Percentiles rank a stretch among this genome's conserved stretches.
Conservation (phyloP, 1,284 basidiomycete species). For the Crocinoboletus sp. region DNA sequence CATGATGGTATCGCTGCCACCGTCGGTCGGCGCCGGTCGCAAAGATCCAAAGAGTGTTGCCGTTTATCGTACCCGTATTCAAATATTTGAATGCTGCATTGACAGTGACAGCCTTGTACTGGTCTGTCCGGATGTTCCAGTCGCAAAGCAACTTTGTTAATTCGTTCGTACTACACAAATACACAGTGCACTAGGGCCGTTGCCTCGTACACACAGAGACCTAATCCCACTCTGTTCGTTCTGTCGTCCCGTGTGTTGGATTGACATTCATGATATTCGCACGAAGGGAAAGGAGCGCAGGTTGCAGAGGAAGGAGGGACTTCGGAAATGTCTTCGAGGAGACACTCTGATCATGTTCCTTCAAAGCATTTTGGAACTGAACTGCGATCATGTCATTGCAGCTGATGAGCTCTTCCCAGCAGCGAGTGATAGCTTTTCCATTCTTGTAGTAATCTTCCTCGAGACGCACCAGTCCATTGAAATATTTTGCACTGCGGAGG, state of each 20-base stretch:
- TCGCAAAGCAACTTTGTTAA: background rate
- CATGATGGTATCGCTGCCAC: background rate
- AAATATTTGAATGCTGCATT: background rate
- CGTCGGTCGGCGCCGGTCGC: no score
- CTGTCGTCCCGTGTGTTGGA: background rate
- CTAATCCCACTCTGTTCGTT: background rate
- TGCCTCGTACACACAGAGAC: background rate
- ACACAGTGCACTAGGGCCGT: background rate
- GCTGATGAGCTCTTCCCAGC: slow-evolving; percentile 35
- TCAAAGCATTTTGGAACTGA: slow-evolving; percentile 30
- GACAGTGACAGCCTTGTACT: no score
- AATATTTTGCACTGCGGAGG: slow-evolving; percentile 34
- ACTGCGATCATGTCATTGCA: slow-evolving; percentile 28
- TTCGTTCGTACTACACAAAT: background rate
- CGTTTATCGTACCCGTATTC: slow-evolving; percentile 8
- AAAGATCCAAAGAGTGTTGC: slow-evolving; percentile 7
- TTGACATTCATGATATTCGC: slow-evolving; percentile 3
- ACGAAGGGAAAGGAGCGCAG: slow-evolving; percentile 12
- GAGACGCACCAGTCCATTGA: slow-evolving; percentile 38
- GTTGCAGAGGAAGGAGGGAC: slow-evolving; percentile 28
- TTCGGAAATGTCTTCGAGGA: slow-evolving; percentile 37
- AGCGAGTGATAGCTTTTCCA: slow-evolving; percentile 28
- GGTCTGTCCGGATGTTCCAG: background rate
- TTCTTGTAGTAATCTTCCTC: slow-evolving; percentile 40
- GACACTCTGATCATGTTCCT: slow-evolving; percentile 35